phyloP scores from a whole-genome alignment of 192 early-diverging fungal species.

The Linnemannia elongata region DNA sequence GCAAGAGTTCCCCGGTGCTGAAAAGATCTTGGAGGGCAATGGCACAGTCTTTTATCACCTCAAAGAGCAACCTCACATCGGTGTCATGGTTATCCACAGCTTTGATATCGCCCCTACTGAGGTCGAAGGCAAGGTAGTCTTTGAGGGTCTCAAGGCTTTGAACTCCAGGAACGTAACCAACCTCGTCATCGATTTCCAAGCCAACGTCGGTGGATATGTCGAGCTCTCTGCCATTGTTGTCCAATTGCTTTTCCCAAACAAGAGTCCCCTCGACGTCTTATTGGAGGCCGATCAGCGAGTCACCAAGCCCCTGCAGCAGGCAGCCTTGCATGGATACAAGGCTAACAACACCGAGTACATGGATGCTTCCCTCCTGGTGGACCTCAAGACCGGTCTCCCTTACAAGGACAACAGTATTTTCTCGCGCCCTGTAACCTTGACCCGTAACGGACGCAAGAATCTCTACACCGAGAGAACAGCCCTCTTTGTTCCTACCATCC shows the following conservation, averaged over 20 bases:
- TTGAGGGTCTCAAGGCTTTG: not conserved
- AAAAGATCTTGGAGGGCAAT: not conserved
- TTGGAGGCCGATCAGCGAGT: constrained; percentile 1
- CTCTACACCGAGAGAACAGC: not conserved
- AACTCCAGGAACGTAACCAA: constrained; percentile 7
- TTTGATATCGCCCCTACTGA: not conserved
- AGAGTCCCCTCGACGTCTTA: not conserved
- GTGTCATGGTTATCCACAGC: constrained; percentile 18
- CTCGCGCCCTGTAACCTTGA: not conserved
- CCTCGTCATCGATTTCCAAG: constrained; percentile 16
- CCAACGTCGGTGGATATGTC: constrained; percentile 13
- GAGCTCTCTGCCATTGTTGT: constrained; percentile 6
- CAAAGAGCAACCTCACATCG: constrained; percentile 4
- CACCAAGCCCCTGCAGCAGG: not conserved
- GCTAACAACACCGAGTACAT: not conserved
- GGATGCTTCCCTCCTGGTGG: not conserved
- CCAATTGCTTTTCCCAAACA: constrained; percentile 16
- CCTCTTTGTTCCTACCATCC: not conserved
- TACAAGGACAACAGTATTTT: constrained; percentile 14
- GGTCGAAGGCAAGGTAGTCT: not conserved
- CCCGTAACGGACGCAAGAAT: not conserved
- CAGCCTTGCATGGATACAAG: constrained; percentile 3
- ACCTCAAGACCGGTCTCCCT: not conserved
- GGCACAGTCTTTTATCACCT: constrained; percentile 10
- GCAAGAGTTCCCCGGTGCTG: not conserved